Evolutionary conservation across 2,329 filamentous ascomycete species (phyloP), one percentile per base, ranked within the genome.

Genomic region (Aspergillus phoenicis): DNA sequence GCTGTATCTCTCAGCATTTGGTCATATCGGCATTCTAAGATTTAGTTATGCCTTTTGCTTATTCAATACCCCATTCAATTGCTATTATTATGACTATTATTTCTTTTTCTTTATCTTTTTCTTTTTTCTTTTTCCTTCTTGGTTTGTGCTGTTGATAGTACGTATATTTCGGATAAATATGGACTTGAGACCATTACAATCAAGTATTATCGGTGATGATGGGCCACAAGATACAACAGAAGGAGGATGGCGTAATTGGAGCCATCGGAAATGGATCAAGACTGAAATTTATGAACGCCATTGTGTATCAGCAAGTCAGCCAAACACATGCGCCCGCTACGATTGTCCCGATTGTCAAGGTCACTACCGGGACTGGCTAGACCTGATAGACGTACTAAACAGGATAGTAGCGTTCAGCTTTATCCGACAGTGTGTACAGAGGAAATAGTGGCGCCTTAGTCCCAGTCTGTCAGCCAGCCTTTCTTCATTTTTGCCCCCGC

Each of bases 391-490:
- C 26, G 26, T 26, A 26, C 26, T 26, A 5, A 26, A 26, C 52
- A 20, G 26, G 15, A 8, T 20, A 45, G 17, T 45, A 49, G 51
- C 13, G 30, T 53, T 39, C 51, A 22, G 20, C 36, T 36, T 36
- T 10, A 36, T 36, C 33, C 10, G 33, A 36, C 33, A 36, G 33
- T 15, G 11, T 13, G 33, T 36, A 26, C 4, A 15, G 24, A 3
- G n/a, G 26, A 47, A 36, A 45, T 43, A 58, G 56, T 47, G 53
- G 45, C 48, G 56, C 24, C 10, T 53, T 52, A 52, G 56, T 53
- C 20, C 41, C 57, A 30, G 48, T 36, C 56, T 36, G 56, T 58
- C 56, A 58, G 57, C 57, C 57, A 45, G 57, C 57, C 57, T 53
- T 57, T 52, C 28, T 47, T 30, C 28, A 30, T 43, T 28, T 33